Evolutionary conservation across 805 yeast genomes (phyloP).

Genomic region (Komagataella mondaviorum): DNA sequence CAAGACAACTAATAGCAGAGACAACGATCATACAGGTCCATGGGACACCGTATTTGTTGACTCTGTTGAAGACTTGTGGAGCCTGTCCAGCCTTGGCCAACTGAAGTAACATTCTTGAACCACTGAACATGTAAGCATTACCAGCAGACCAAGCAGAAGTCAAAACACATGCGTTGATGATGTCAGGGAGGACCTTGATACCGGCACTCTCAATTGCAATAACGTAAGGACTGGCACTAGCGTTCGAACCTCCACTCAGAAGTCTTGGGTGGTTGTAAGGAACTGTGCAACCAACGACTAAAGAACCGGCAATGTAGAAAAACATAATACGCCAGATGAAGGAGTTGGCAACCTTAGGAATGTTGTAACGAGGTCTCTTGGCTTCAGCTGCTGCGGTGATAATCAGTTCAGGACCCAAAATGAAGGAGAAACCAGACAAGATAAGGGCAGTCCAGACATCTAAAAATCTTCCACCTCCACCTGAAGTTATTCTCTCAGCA

Average conservation of each 20-base stretch:
- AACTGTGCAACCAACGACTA: slow-evolving; percentile 48
- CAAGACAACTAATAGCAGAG: slow-evolving; percentile 26
- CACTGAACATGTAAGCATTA: slow-evolving; percentile 39
- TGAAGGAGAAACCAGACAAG: slow-evolving; percentile 54
- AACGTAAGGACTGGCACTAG: slow-evolving; percentile 61
- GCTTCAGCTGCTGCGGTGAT: slow-evolving; percentile 47
- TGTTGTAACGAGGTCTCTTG: slow-evolving; percentile 40
- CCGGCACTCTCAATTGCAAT: slow-evolving; percentile 56
- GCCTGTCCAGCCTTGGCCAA: slow-evolving; percentile 50
- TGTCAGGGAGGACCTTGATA: slow-evolving; percentile 49
- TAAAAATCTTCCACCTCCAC: slow-evolving; percentile 46
- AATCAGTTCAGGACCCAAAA: slow-evolving; percentile 51
- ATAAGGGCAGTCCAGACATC: slow-evolving; percentile 51
- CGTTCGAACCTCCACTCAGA: slow-evolving; percentile 32
- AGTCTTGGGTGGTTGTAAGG: slow-evolving; percentile 35
- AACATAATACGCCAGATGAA: slow-evolving; percentile 48
- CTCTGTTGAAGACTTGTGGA: slow-evolving; percentile 32
- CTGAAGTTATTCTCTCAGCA: slow-evolving; percentile 27
- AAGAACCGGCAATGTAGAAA: slow-evolving; percentile 44
- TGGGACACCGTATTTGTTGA: slow-evolving; percentile 46
- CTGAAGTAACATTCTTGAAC: slow-evolving; percentile 38
- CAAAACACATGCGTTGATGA: slow-evolving; percentile 60
- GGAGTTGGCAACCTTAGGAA: slow-evolving; percentile 48
- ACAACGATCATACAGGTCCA: slow-evolving; percentile 30
- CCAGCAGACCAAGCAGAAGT: slow-evolving; percentile 43